A percentile compares a stretch with the other conserved stretches of the same genome.
phyloP scores from a whole-genome alignment of 78 protist genomes.

The Neovahlkampfia damariscottae region DNA sequence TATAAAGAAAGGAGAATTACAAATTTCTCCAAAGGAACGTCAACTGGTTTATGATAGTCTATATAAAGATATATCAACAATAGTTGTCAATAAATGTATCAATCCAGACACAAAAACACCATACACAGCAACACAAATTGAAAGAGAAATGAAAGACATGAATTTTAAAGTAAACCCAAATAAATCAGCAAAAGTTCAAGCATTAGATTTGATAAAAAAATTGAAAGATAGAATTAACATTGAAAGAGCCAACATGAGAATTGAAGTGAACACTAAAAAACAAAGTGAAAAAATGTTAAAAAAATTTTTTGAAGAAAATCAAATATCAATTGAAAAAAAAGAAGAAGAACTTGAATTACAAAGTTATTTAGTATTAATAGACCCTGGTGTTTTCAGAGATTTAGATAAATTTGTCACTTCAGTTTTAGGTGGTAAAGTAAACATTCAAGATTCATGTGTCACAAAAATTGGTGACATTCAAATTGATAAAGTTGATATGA shows the following conservation, averaged over 20 bases:
- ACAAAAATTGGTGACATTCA: neutral
- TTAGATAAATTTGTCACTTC: neutral
- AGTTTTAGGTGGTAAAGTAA: neutral
- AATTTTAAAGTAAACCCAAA: slow-evolving; percentile 59
- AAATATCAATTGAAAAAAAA: neutral
- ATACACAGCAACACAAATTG: slow-evolving; percentile 53
- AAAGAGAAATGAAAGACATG: slow-evolving; percentile 59
- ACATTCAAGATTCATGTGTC: neutral
- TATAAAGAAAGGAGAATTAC: slow-evolving; percentile 78
- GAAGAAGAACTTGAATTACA: neutral
- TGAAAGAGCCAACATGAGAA: slow-evolving; percentile 65
- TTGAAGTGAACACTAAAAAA: neutral
- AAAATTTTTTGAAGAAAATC: neutral
- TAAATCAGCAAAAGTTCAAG: slow-evolving; percentile 55
- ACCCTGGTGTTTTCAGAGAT: neutral
- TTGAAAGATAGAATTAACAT: slow-evolving; percentile 40
- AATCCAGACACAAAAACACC: slow-evolving; percentile 59
- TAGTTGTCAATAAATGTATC: slow-evolving; percentile 41
- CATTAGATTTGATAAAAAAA: slow-evolving; percentile 60
- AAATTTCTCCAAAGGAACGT: slow-evolving; percentile 79
- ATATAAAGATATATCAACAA: slow-evolving; percentile 58
- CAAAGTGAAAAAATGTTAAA: neutral
- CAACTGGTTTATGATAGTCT: slow-evolving; percentile 20
- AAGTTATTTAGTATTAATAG: neutral
- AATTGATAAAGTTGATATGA: neutral